A percentile compares a stretch with the other conserved stretches of the same genome.
These are phyloP conservation scores for Delphinella strobiligena DNA, from an alignment of 2,329 filamentous ascomycete species.

Conservation along the genomic window DNA sequence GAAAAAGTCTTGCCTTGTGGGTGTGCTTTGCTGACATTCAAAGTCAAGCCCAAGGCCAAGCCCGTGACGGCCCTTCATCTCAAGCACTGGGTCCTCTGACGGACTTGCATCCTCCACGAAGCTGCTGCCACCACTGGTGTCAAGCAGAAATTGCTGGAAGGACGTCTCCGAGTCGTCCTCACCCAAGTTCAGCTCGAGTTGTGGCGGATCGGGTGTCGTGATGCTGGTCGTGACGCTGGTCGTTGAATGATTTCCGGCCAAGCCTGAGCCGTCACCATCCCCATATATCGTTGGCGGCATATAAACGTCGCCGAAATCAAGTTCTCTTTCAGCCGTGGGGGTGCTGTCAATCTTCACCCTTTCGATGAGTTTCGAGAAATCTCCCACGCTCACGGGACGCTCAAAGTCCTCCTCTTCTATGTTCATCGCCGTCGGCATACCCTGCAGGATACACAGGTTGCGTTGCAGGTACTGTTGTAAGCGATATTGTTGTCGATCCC, in stretches of 20 bases:
- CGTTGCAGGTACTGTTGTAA: constrained; percentile 34
- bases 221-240: background rate
- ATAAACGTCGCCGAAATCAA: constrained; percentile 18
- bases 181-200: constrained; percentile 1
- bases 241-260: background rate
- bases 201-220: constrained; percentile 1
- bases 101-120: constrained; percentile 5
- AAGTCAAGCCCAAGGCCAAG: constrained; percentile 5
- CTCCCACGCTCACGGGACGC: constrained; percentile 27
- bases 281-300: background rate
- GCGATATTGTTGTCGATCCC: constrained; percentile 36
- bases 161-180: constrained; percentile 2
- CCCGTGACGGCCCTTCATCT: constrained; percentile 1
- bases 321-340: constrained; percentile 27
- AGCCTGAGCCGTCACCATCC: background rate
- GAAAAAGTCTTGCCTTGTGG: constrained; percentile 8
- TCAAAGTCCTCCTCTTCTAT: constrained; percentile 36
- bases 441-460: constrained; percentile 33
- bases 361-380: constrained; percentile 29
- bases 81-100: constrained; percentile 1
- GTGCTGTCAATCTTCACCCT: constrained; percentile 34
- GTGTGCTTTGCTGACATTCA: constrained; percentile 4
- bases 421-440: constrained; percentile 30
- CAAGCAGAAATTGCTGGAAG: constrained; percentile 8
- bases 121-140: constrained; percentile 2